Conservation (phyloP, 257 asterid genomes). For the Solanum chiquidenum region DNA sequence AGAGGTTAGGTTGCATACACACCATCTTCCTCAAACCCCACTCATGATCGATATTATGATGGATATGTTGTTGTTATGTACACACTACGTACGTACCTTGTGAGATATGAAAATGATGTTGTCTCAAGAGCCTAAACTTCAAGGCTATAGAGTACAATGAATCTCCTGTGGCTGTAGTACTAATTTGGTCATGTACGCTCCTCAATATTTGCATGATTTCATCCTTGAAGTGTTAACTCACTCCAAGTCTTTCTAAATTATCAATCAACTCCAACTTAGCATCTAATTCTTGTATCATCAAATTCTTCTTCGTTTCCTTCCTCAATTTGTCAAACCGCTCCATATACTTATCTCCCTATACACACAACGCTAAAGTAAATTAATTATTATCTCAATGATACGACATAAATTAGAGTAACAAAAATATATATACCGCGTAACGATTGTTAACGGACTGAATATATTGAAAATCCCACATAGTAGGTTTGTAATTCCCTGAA, state of each 20-base stretch:
- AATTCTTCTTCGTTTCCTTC: slow-evolving; percentile 5
- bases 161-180: neutral
- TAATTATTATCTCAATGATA: too few relatives aligned
- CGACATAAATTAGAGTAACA: neutral
- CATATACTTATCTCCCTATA: slow-evolving; percentile 15
- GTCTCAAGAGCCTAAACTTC: slow-evolving; percentile 14
- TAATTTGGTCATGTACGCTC: neutral
- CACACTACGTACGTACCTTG: neutral
- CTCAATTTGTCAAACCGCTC: slow-evolving; percentile 6
- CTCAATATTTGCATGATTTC: slow-evolving; percentile 2
- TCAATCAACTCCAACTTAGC: slow-evolving; percentile 20
- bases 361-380: neutral
- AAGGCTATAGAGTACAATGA: slow-evolving; percentile 17
- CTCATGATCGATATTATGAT: too few relatives aligned
- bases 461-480: slow-evolving; percentile 21
- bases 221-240: slow-evolving; percentile 21
- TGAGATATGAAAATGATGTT: neutral
- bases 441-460: slow-evolving; percentile 24
- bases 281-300: neutral
- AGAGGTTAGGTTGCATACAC: too few relatives aligned
- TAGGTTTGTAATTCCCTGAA: slow-evolving; percentile 30
- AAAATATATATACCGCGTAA: neutral
- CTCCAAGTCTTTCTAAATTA: slow-evolving; percentile 23
- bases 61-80: too few relatives aligned
- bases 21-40: too few relatives aligned